These are phyloP conservation scores for Bodo saltans DNA, from an alignment of 78 protist genomes.

Conservation along the genomic window DNA sequence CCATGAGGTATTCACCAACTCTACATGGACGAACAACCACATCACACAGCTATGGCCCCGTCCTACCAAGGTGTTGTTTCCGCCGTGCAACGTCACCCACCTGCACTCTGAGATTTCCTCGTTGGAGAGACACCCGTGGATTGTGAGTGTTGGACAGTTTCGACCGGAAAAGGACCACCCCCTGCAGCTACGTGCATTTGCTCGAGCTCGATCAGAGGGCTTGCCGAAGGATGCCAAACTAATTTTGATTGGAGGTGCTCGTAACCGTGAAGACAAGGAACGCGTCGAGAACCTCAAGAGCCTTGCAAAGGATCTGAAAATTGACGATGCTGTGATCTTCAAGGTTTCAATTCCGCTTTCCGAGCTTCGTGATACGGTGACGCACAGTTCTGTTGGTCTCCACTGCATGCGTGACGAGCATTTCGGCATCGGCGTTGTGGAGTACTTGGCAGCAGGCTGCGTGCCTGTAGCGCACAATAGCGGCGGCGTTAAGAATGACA, in stretches of 20 bases:
- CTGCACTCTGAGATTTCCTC: not conserved
- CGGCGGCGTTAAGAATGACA: slow-evolving; percentile 77
- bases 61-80: slow-evolving; percentile 52
- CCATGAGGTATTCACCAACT: slow-evolving; percentile 66
- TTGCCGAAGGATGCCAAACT: slow-evolving; percentile 4
- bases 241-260: slow-evolving; percentile 59
- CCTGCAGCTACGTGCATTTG: slow-evolving; percentile 63
- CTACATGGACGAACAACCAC: slow-evolving; percentile 85
- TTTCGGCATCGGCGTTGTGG: slow-evolving; percentile 91
- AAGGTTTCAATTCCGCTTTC: not conserved
- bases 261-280: slow-evolving; percentile 67
- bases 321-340: slow-evolving; percentile 29
- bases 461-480: slow-evolving; percentile 69
- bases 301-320: slow-evolving; percentile 20
- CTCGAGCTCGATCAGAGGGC: slow-evolving; percentile 6
- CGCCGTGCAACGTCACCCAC: slow-evolving; percentile 70
- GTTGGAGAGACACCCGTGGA: not conserved
- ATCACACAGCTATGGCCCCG: slow-evolving; percentile 26
- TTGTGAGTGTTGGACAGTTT: slow-evolving; percentile 78
- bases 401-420: slow-evolving; percentile 92
- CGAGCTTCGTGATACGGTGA: slow-evolving; percentile 1
- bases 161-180: slow-evolving; percentile 84
- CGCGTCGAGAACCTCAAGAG: slow-evolving; percentile 46
- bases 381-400: slow-evolving; percentile 54
- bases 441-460: slow-evolving; percentile 74